Percentiles rank a stretch among this genome's conserved stretches.
phyloP scores from a whole-genome alignment of 495 filamentous ascomycete genomes.

The Ascodesmis nigricans region DNA sequence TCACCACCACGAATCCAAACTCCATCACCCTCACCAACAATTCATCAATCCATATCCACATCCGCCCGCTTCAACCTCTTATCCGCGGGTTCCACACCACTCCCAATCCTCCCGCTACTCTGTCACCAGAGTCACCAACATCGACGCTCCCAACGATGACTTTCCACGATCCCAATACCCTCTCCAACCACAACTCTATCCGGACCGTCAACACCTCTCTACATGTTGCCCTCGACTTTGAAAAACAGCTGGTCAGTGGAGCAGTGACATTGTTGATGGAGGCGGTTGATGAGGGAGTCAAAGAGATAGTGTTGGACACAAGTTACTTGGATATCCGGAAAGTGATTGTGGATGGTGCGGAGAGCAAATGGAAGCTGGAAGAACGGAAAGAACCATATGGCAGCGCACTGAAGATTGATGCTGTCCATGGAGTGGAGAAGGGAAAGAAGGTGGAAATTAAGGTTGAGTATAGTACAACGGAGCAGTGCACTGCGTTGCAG shows the following conservation, averaged over 20 bases:
- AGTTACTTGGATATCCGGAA: constrained; percentile 49
- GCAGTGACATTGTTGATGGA: constrained; percentile 52
- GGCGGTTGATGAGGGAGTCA: constrained; percentile 40
- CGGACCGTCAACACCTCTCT: constrained; percentile 57
- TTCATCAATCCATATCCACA: constrained; percentile 4
- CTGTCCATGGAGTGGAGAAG: constrained; percentile 39
- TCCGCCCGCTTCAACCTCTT: neutral
- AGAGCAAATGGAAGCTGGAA: constrained; percentile 44
- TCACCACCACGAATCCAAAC: too few relatives aligned
- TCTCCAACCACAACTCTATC: constrained; percentile 78
- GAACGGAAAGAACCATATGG: constrained; percentile 53
- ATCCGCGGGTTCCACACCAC: constrained; percentile 1
- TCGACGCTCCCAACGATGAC: constrained; percentile 3
- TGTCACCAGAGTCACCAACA: constrained; percentile 7
- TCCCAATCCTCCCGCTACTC: constrained; percentile 4
- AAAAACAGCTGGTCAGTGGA: constrained; percentile 47
- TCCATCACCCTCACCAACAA: constrained; percentile 13
- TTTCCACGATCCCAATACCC: constrained; percentile 86
- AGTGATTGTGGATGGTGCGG: constrained; percentile 39
- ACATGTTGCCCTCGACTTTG: constrained; percentile 62
- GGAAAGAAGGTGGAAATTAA: constrained; percentile 31
- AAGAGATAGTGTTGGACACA: constrained; percentile 69
- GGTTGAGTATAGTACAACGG: constrained; percentile 43
- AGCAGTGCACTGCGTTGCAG: constrained; percentile 73
- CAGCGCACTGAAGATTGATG: constrained; percentile 48